Percentiles rank a stretch among this genome's conserved stretches.
Evolutionary conservation across 495 filamentous ascomycete genomes (phyloP).

Genomic region (Chaetomidium leptoderma): DNA sequence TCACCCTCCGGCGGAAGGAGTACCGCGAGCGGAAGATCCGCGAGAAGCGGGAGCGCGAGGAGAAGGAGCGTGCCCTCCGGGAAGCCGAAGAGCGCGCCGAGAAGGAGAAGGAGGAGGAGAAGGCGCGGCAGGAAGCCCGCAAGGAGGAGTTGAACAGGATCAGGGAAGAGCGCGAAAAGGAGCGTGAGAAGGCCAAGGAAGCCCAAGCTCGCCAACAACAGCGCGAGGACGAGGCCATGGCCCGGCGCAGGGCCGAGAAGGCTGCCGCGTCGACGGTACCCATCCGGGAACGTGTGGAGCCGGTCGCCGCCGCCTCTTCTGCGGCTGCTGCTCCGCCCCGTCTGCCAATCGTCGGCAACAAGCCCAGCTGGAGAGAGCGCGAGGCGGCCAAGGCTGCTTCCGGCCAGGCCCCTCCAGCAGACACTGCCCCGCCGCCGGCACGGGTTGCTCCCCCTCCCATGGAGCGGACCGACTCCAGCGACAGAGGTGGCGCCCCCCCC

Average conservation of each 20-base stretch:
- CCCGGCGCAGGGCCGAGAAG: slow-evolving; percentile 48
- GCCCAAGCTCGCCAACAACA: slow-evolving; percentile 47
- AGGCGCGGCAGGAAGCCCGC: slow-evolving; percentile 63
- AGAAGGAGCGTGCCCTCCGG: slow-evolving; percentile 62
- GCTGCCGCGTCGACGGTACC: slow-evolving; percentile 25
- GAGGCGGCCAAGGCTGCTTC: slow-evolving; percentile 32
- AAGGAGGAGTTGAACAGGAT: slow-evolving; percentile 60
- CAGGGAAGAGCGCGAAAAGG: slow-evolving; percentile 78
- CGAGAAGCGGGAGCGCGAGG: slow-evolving; percentile 78
- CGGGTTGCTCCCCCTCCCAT: slow-evolving; percentile 33
- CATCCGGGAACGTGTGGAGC: slow-evolving; percentile 36
- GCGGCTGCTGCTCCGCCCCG: slow-evolving; percentile 24
- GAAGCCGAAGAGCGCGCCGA: slow-evolving; percentile 82
- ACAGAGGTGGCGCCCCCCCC: slow-evolving; percentile 55
- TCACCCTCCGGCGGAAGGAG: slow-evolving; percentile 80
- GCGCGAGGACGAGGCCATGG: slow-evolving; percentile 53
- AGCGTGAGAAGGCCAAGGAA: slow-evolving; percentile 60
- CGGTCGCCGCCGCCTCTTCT: slow-evolving; percentile 30
- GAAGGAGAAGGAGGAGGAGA: slow-evolving; percentile 78
- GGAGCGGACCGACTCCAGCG: slow-evolving; percentile 52
- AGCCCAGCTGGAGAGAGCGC: slow-evolving; percentile 45
- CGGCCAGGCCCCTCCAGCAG: slow-evolving; percentile 13
- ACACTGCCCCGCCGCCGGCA: slow-evolving; percentile 20
- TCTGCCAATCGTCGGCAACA: slow-evolving; percentile 30
- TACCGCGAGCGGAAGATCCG: slow-evolving; percentile 66